Base-by-base conservation (phyloP, 345 rosid genomes). In the Pugionium dolabratum region DNA sequence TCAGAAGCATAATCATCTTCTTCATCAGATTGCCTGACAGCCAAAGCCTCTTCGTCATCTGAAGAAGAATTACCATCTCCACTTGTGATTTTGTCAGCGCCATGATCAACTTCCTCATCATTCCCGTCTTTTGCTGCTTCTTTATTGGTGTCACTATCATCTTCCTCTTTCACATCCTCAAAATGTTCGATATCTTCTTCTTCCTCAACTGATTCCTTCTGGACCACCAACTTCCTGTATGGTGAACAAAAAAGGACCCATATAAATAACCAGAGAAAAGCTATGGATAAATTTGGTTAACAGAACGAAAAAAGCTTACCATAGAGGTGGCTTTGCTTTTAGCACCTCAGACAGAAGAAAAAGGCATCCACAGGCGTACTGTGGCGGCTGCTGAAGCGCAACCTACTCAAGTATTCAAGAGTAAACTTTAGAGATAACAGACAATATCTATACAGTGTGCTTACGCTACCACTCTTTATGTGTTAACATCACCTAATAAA, bases 131-230 rank as follows among this genome's bases (percentile, higher is more conserved):
- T 73, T 61, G 70, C 77, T 30, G 74, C 62, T 45, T 60, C 70
- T 10, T 18, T 53, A 39, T 10, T 75, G 26, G 75, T 54, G 59
- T 66, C 79, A 65, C 52, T 59, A 60, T 79, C 86, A 70, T 78
- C 76, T 66, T 90, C 97, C 59, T 88, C 99, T 44, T 76, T 75
- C 63, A 83, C 65, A 74, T 94, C 99, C 78, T 94, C 87, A 66
- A 94, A 94, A 82, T 90, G 99, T 77, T 94, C 97, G 59, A 86
- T 67, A 68, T 88, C 99, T 10, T 90, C n/a, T n/a, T n/a, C 99
- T 11, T 90, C 99, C 73, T 85, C 97, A 61, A 79, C 78, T 0
- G 76, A 84, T 82, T 94, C 99, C 71, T 65, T 88, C 78, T 88
- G 99, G 54, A 76, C 67, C 74, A 86, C 83, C 85, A 79, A 79